These are phyloP conservation scores for Orbilia ellipsospora DNA, from an alignment of 2,329 filamentous ascomycete species.

Conservation along the genomic window DNA sequence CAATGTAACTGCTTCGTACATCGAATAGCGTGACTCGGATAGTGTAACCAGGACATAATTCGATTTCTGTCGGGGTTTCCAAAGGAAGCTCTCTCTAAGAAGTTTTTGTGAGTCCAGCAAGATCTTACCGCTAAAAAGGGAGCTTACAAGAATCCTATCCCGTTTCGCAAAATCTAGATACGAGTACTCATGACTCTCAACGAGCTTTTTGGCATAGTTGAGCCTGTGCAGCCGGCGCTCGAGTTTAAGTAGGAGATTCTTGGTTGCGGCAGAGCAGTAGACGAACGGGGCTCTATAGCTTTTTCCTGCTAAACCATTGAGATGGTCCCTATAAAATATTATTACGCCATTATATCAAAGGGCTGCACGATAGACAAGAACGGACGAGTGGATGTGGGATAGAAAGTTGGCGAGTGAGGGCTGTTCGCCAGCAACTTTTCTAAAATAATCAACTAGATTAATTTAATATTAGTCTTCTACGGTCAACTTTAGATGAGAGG, in stretches of 20 bases:
- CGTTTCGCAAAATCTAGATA: slow-evolving; percentile 78
- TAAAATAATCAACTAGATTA: slow-evolving; percentile 82
- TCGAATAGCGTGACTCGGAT: slow-evolving; percentile 87
- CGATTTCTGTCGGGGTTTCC: slow-evolving; percentile 80
- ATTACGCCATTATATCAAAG: background rate
- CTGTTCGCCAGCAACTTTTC: slow-evolving; percentile 65
- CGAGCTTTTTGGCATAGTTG: slow-evolving; percentile 80
- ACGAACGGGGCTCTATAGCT: slow-evolving; percentile 81
- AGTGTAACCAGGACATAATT: slow-evolving; percentile 74
- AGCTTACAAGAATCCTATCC: slow-evolving; percentile 39
- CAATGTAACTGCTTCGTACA: slow-evolving; percentile 62
- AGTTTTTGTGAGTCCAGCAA: slow-evolving; percentile 24
- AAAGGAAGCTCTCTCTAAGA: slow-evolving; percentile 79
- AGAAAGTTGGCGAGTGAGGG: slow-evolving; percentile 85
- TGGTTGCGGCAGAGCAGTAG: slow-evolving; percentile 87
- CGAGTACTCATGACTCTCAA: slow-evolving; percentile 78
- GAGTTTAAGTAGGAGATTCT: slow-evolving; percentile 79
- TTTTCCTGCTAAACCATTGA: slow-evolving; percentile 76
- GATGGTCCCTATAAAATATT: slow-evolving; percentile 76
- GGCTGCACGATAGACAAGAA: background rate
- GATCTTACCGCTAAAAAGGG: slow-evolving; percentile 56
- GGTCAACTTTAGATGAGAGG: slow-evolving; percentile 7
- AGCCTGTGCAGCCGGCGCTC: slow-evolving; percentile 83
- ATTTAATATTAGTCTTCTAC: slow-evolving; percentile 20
- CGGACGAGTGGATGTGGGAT: slow-evolving; percentile 78